These are phyloP conservation scores for Stephania yunnanensis DNA, from an alignment of 164 flowering plant species.

Conservation along the genomic window DNA sequence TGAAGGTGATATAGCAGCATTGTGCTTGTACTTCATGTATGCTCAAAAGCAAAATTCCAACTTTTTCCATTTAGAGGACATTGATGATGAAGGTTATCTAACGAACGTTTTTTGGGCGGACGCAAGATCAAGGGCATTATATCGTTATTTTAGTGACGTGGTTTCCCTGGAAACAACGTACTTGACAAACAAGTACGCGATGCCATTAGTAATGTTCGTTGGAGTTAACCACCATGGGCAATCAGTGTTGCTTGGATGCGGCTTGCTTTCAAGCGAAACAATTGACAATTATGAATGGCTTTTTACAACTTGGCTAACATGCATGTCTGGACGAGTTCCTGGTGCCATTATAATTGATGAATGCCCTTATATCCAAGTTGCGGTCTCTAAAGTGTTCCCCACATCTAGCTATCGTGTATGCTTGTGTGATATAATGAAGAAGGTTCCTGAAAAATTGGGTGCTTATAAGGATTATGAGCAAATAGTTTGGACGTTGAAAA, in stretches of 20 bases:
- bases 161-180: conserved; percentile 49
- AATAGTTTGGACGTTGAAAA: conserved; percentile 35
- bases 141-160: conserved; percentile 55
- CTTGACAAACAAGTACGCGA: conserved; percentile 44
- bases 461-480: conserved; percentile 30
- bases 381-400: conserved; percentile 53
- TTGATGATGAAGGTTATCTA: conserved; percentile 48
- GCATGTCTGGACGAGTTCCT: conserved; percentile 40
- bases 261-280: conserved; percentile 51
- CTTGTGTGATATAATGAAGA: conserved; percentile 49
- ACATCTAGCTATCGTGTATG: conserved; percentile 46
- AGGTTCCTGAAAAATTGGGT: conserved; percentile 51
- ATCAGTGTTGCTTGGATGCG: conserved; percentile 57
- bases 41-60: conserved; percentile 46
- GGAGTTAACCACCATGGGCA: conserved; percentile 72
- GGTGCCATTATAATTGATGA: conserved; percentile 53
- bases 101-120: conserved; percentile 71
- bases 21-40: conserved; percentile 33
- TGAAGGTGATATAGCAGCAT: conserved; percentile 40
- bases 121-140: conserved; percentile 56
- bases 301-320: conserved; percentile 54
- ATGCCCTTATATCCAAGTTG: conserved; percentile 37
- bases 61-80: conserved; percentile 55
- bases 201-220: conserved; percentile 55
- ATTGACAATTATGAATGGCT: conserved; percentile 54